Percentiles rank a stretch among this genome's conserved stretches.
phyloP scores from a whole-genome alignment of 164 flowering plant genomes.

The Annona cherimola region DNA sequence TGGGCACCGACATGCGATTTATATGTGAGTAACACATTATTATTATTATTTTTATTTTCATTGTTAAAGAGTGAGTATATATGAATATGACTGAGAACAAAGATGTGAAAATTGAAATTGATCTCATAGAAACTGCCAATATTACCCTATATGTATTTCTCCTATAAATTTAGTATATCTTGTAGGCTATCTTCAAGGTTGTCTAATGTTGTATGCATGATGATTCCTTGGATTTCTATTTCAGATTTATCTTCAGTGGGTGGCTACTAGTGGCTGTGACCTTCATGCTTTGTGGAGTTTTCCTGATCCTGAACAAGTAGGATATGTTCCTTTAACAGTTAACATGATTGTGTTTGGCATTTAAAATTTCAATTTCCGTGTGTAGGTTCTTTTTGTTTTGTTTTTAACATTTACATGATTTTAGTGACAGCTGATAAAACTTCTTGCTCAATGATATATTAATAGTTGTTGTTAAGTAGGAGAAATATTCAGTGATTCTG shows the following conservation, averaged over 20 bases:
- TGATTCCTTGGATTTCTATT: constrained; percentile 7
- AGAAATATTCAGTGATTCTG: too few species aligned
- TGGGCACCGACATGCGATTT: constrained; percentile 62
- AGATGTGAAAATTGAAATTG: neutral
- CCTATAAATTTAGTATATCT: too few species aligned
- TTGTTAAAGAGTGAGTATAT: neutral
- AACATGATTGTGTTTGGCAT: neutral
- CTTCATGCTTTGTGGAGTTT: constrained; percentile 78
- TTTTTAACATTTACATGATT: too few species aligned
- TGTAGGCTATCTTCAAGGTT: neutral
- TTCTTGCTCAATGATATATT: too few species aligned
- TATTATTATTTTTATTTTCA: neutral
- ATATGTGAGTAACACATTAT: constrained; percentile 41
- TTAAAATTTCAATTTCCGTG: too few species aligned
- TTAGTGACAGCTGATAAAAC: too few species aligned
- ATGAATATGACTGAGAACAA: neutral
- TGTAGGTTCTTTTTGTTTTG: too few species aligned
- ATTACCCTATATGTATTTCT: too few species aligned
- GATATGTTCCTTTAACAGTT: constrained; percentile 13
- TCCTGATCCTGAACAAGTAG: constrained; percentile 75
- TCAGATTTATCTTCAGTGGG: constrained; percentile 80
- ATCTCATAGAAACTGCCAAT: too few species aligned
- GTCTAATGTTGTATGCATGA: neutral
- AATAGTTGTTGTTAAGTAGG: too few species aligned
- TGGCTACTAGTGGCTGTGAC: constrained; percentile 89